Base-by-base conservation (phyloP, 495 filamentous ascomycete species). In the Penicillium flavigenum region DNA sequence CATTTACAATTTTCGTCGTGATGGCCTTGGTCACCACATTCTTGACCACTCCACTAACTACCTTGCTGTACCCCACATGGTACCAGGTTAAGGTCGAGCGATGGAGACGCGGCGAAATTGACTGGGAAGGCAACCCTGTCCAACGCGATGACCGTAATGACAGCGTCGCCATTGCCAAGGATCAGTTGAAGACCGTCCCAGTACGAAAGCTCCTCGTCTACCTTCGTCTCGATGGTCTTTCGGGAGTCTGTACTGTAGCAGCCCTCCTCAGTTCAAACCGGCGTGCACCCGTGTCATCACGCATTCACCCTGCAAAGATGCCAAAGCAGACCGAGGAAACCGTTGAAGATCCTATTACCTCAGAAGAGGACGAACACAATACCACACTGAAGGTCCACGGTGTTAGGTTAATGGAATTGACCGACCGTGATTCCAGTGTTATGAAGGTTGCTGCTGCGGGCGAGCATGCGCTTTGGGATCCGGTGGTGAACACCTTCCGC, bases 1-100 rank as follows among this genome's bases (percentile, higher is more conserved):
- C 94, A 1, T 98, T 98, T 68, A 98, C 92, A 32, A 96, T 98
- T 56, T 98, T 98, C 53, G 94, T 98, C n/a, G 90, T 97, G 59
- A 97, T 98, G 85, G 93, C 94, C 32, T 77, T 98, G 9, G 83
- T 96, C 39, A 96, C 92, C 2, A 98, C 94, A 0, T 92, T 98
- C 53, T 78, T 86, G 3, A 97, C 94, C 0, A 96, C 93, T 0
- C 94, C 94, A 0, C 67, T 97, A 17, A 91, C 89, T 22, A 80
- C 83, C 6, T 72, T 71, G 36, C 74, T 98, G 14, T 98, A 97
- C 61, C 94, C 94, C 8, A 83, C 81, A 1, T 92, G 84, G 87
- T 97, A 97, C 64, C 92, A 94, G 69, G 84, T 86, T 76, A 96
- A 96, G 73, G 79, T 96, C 6, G 90, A 90, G 38, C 84, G 86